Conservation (phyloP, 306 rosid genomes). For the Sicyos baderoa region DNA sequence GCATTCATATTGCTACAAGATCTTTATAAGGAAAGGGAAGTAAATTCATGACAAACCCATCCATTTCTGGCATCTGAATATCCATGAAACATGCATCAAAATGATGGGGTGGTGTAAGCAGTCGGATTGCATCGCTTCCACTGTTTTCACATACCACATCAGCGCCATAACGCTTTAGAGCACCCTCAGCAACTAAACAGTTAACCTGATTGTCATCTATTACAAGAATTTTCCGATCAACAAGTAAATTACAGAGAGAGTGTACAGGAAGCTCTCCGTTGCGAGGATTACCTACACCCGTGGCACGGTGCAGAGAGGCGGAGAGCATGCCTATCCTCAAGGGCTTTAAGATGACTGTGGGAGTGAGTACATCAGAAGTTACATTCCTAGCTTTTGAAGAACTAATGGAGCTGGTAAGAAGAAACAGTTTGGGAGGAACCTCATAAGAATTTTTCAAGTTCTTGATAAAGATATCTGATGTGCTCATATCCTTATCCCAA, state of each 20-base stretch:
- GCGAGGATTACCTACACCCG: slow-evolving; percentile 46
- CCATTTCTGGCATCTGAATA: slow-evolving; percentile 97
- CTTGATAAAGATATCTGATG: slow-evolving; percentile 38
- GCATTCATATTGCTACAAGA: background rate
- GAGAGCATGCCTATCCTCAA: slow-evolving; percentile 89
- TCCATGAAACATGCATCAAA: slow-evolving; percentile 98
- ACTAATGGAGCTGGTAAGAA: slow-evolving; percentile 49
- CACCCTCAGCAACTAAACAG: slow-evolving; percentile 81
- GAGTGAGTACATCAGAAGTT: slow-evolving; percentile 32
- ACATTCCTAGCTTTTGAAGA: slow-evolving; percentile 12
- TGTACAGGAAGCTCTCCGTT: slow-evolving; percentile 62
- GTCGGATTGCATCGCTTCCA: slow-evolving; percentile 60
- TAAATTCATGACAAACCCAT: slow-evolving; percentile 51
- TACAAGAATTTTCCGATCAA: slow-evolving; percentile 67
- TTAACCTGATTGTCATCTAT: slow-evolving; percentile 88
- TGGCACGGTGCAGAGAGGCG: slow-evolving; percentile 65
- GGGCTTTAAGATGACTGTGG: slow-evolving; percentile 64
- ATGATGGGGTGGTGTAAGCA: slow-evolving; percentile 67
- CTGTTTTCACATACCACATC: slow-evolving; percentile 72
- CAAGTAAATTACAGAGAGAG: slow-evolving; percentile 64
- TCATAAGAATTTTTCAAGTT: slow-evolving; percentile 31
- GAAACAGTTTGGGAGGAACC: slow-evolving; percentile 58
- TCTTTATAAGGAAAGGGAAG: background rate
- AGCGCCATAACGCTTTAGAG: slow-evolving; percentile 84
- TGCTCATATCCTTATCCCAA: slow-evolving; percentile 58